Evolutionary conservation across 331 rosid species (phyloP).

Genomic region (Ulmus americana): DNA sequence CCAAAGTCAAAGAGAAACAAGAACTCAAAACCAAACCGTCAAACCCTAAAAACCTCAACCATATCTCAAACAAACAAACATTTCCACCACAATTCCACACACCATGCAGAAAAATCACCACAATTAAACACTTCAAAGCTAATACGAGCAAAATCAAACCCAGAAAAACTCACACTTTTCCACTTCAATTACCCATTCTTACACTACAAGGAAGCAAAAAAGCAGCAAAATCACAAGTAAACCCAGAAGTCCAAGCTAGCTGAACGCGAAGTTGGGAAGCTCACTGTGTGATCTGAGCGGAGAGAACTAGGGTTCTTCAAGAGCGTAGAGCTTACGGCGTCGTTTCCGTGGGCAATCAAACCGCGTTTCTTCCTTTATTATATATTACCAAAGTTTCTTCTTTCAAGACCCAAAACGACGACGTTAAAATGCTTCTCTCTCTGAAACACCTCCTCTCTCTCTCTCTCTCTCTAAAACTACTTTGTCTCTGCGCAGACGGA

Average conservation of each 20-base stretch:
- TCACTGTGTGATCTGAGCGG: slow-evolving; percentile 36
- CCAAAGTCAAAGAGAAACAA: not conserved
- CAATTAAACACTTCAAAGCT: slow-evolving; percentile 10
- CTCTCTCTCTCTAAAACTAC: not conserved
- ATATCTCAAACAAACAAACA: slow-evolving; percentile 20
- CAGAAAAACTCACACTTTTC: not conserved
- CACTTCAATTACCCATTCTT: slow-evolving; percentile 14
- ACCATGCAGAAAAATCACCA: slow-evolving; percentile 6
- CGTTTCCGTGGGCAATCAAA: slow-evolving; percentile 17
- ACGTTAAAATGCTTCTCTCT: slow-evolving; percentile 21
- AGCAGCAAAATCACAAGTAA: slow-evolving; percentile 11
- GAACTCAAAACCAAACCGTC: slow-evolving; percentile 7
- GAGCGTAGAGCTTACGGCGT: slow-evolving; percentile 19
- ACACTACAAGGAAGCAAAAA: slow-evolving; percentile 14
- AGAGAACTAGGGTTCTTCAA: slow-evolving; percentile 27
- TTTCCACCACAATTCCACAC: slow-evolving; percentile 21
- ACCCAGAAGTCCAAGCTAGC: slow-evolving; percentile 19
- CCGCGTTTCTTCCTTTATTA: not conserved
- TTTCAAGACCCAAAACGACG: slow-evolving; percentile 26
- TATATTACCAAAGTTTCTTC: not conserved
- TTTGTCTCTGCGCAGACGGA: slow-evolving; percentile 11
- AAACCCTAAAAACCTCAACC: slow-evolving; percentile 31
- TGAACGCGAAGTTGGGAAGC: slow-evolving; percentile 21
- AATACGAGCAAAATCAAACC: slow-evolving; percentile 12
- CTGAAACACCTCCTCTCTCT: slow-evolving; percentile 11